Base-by-base conservation (phyloP, 163 green algal species). In the Scenedesmus sp. region DNA sequence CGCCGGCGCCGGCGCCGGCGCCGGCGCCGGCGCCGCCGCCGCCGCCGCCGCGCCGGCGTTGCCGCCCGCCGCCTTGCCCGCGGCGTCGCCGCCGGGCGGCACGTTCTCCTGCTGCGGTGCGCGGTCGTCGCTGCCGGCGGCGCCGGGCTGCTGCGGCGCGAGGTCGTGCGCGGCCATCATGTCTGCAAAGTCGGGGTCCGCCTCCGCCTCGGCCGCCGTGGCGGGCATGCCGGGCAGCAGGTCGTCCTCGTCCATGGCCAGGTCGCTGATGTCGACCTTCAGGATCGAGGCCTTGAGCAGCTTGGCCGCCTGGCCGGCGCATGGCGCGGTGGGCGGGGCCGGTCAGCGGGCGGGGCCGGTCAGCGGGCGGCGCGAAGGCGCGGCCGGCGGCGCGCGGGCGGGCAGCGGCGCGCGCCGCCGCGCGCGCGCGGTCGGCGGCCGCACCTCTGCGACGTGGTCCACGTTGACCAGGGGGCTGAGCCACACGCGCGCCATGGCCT, bases 401-500 rank as follows among this genome's bases (percentile, higher is more conserved):
- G n/a, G n/a, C n/a, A n/a, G n/a, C n/a, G n/a, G n/a, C n/a, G n/a
- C n/a, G n/a, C n/a, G n/a, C n/a, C n/a, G n/a, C n/a, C n/a, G n/a
- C n/a, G n/a, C n/a, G n/a, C n/a, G n/a, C n/a, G n/a, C n/a, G n/a
- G n/a, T n/a, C n/a, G n/a, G n/a, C n/a, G 58, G 20, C 26, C 75
- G 45, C 56, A 90, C 85, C 78, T 88, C 89, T 22, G 83, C 81
- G 31, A 90, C 80, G 63, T 96, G 89, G 14, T 85, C 70, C 4
- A 39, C 76, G 24, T 50, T 77, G 60, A 91, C 84, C 6, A 65
- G 17, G 24, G 51, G 34, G 57, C 83, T 58, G 65, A 81, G 92
- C 80, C 94, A 83, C 42, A 97, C 77, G 28, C 96, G 85, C 6
- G 96, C 96, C 66, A 98, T 88, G 42, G 96, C 96, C 88, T 99